phyloP scores from a whole-genome alignment of 2,329 filamentous ascomycete genomes.

The Scopulariopsis brevicaulis region DNA sequence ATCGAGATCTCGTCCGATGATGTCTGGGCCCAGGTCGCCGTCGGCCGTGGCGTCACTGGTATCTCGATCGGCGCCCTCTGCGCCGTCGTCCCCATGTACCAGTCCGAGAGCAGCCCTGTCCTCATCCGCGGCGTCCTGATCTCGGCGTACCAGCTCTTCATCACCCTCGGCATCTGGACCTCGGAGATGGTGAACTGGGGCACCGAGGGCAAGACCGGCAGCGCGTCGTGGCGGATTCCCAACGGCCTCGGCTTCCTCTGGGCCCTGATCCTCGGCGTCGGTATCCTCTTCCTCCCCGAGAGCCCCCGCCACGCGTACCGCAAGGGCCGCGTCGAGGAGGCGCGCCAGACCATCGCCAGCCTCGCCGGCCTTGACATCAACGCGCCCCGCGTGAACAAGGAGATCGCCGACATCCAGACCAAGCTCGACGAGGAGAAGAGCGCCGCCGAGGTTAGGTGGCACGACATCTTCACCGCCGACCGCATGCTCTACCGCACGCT shows the following conservation, averaged over 20 bases:
- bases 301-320: slow-evolving; percentile 40
- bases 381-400: slow-evolving; percentile 26
- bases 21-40: slow-evolving; percentile 52
- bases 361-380: slow-evolving; percentile 29
- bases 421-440: slow-evolving; percentile 37
- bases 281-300: slow-evolving; percentile 43
- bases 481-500: slow-evolving; percentile 54
- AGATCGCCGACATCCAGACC: slow-evolving; percentile 38
- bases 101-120: slow-evolving; percentile 53
- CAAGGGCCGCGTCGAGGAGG: slow-evolving; percentile 32
- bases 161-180: slow-evolving; percentile 55
- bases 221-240: slow-evolving; percentile 52
- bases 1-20: slow-evolving; percentile 46
- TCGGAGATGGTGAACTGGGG: slow-evolving; percentile 50
- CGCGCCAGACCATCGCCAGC: slow-evolving; percentile 32
- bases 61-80: slow-evolving; percentile 54
- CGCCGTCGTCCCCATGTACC: slow-evolving; percentile 57
- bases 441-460: slow-evolving; percentile 33
- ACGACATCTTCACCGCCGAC: slow-evolving; percentile 57
- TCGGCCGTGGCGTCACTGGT: slow-evolving; percentile 55
- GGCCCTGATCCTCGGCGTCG: slow-evolving; percentile 37
- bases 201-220: slow-evolving; percentile 32
- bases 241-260: slow-evolving; percentile 44
- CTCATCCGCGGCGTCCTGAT: slow-evolving; percentile 54
- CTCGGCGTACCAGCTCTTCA: slow-evolving; percentile 55